Conservation (phyloP, 306 rosid species). For the Begonia fuchsioides region DNA sequence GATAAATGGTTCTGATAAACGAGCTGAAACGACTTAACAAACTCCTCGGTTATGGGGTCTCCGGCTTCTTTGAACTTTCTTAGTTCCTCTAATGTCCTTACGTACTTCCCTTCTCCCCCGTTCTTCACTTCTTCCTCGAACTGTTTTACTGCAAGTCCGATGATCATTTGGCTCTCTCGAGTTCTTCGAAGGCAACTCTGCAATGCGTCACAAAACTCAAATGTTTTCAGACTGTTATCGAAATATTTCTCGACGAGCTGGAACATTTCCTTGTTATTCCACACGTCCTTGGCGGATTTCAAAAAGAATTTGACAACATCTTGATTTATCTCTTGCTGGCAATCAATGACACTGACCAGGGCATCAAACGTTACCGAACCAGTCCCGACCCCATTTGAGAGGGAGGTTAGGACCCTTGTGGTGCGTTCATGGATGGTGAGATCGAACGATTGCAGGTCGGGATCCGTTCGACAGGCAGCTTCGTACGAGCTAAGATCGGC, state of each 20-base stretch:
- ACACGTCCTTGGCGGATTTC: conserved; percentile 51
- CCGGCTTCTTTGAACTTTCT: conserved; percentile 51
- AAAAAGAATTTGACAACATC: conserved; percentile 56
- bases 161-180: conserved; percentile 33
- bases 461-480: conserved; percentile 48
- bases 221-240: conserved; percentile 44
- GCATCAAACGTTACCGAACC: conserved; percentile 57
- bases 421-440: conserved; percentile 48
- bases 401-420: conserved; percentile 45
- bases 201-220: conserved; percentile 66
- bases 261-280: conserved; percentile 44
- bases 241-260: conserved; percentile 56
- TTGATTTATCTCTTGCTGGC: conserved; percentile 62
- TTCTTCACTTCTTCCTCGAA: conserved; percentile 51
- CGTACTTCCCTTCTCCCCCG: conserved; percentile 36
- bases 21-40: conserved; percentile 33
- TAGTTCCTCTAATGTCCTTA: conserved; percentile 48
- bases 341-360: conserved; percentile 50
- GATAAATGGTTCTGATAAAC: conserved; percentile 38
- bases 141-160: conserved; percentile 38
- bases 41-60: conserved; percentile 69
- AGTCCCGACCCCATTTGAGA: conserved; percentile 39
- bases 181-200: conserved; percentile 51
- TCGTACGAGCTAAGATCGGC: conserved; percentile 63
- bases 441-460: conserved; percentile 54